A percentile compares a stretch with the other conserved stretches of the same genome.
These are phyloP conservation scores for Boletellus ananas DNA, from an alignment of 768 basidiomycete species.

Conservation along the genomic window DNA sequence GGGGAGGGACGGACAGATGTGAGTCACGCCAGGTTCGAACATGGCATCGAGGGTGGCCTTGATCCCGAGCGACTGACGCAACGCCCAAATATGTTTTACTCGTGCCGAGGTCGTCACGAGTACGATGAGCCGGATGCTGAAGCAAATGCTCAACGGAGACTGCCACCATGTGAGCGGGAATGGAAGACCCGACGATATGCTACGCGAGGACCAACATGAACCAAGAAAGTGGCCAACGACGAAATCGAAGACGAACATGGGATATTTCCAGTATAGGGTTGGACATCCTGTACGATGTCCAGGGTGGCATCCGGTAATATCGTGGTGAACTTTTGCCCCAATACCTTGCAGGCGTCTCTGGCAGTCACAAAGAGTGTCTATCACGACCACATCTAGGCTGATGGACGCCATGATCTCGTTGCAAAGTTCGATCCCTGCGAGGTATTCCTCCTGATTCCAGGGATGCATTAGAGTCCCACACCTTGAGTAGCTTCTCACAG, in stretches of 20 bases:
- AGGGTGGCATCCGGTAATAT: slow-evolving; percentile 1
- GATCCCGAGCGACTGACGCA: slow-evolving; percentile 5
- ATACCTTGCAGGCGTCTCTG: slow-evolving; percentile 3
- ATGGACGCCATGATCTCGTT: slow-evolving; percentile 1
- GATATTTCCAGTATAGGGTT: slow-evolving; percentile 13
- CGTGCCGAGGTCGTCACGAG: neutral
- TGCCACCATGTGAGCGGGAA: slow-evolving; percentile 16
- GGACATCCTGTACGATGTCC: neutral
- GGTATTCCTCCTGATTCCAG: slow-evolving; percentile 10
- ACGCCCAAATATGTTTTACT: neutral
- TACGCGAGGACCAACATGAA: neutral
- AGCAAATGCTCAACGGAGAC: slow-evolving; percentile 8
- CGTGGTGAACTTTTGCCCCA: neutral
- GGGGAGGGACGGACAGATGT: slow-evolving; percentile 1
- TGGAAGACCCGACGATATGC: slow-evolving; percentile 6
- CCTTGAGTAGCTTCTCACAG: neutral
- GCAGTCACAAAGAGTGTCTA: slow-evolving; percentile 2
- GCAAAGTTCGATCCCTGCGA: neutral
- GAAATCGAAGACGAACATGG: neutral
- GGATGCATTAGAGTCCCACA: neutral
- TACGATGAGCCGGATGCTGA: neutral
- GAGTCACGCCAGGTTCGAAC: neutral
- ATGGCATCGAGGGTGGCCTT: neutral
- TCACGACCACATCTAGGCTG: neutral
- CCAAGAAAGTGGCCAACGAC: neutral